A percentile compares a stretch with the other conserved stretches of the same genome.
phyloP scores from a whole-genome alignment of 192 early-diverging fungal species.

The Umbelopsis sp. region DNA sequence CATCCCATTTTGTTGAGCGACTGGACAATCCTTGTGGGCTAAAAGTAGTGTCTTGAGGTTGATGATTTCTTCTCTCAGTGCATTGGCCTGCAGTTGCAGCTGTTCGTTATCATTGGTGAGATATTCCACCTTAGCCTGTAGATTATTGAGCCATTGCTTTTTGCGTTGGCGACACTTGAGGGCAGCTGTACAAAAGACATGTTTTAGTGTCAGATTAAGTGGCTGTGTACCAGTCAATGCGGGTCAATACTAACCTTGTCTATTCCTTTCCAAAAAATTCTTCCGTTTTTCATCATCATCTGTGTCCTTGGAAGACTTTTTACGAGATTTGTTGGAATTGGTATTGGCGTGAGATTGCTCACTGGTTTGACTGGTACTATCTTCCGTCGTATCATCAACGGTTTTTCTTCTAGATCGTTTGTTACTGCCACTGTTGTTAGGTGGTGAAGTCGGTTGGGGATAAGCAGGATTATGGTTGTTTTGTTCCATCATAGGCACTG shows the following conservation, averaged over 20 bases:
- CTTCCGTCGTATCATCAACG: neutral
- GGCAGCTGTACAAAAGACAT: slow-evolving; percentile 67
- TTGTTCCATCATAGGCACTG: neutral
- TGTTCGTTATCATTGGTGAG: slow-evolving; percentile 73
- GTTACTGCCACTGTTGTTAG: neutral
- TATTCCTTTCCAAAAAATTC: slow-evolving; percentile 90
- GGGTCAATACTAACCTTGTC: slow-evolving; percentile 61
- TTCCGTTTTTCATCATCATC: slow-evolving; percentile 75
- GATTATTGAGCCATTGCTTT: slow-evolving; percentile 87
- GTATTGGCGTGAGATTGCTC: neutral
- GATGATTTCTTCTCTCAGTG: slow-evolving; percentile 74
- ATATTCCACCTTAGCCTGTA: slow-evolving; percentile 73
- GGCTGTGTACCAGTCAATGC: neutral
- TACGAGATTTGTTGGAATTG: slow-evolving; percentile 12
- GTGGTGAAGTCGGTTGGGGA: neutral
- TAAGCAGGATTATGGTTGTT: neutral
- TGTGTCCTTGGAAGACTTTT: slow-evolving; percentile 16
- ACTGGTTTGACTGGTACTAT: slow-evolving; percentile 8
- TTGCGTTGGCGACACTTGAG: slow-evolving; percentile 94
- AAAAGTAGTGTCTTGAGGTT: slow-evolving; percentile 78
- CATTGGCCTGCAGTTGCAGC: slow-evolving; percentile 58
- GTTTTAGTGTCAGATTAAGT: slow-evolving; percentile 38
- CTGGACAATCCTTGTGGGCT: slow-evolving; percentile 79
- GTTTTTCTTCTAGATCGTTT: slow-evolving; percentile 4
- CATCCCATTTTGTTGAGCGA: slow-evolving; percentile 71